Percentiles rank a stretch among this genome's conserved stretches.
Evolutionary conservation across 257 asterid species (phyloP).

Genomic region (Parsonsia alboflavescens): DNA sequence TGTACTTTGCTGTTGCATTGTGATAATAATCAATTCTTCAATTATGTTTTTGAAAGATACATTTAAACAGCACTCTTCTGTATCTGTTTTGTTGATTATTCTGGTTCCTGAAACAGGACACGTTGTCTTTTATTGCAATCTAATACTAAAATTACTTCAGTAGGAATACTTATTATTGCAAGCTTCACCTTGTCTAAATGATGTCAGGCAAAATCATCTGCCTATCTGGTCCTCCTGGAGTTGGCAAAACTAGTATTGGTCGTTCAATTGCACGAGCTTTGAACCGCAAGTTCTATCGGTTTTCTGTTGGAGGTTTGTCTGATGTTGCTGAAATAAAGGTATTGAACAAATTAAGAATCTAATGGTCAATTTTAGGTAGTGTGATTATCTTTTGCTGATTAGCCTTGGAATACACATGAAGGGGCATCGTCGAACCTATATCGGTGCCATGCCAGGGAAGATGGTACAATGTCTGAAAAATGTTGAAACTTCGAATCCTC

Average conservation of each 20-base stretch:
- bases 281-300: slow-evolving; percentile 96
- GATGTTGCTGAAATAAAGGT: slow-evolving; percentile 99
- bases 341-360: slow-evolving; percentile 10
- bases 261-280: slow-evolving; percentile 98
- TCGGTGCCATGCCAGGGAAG: slow-evolving; percentile 99
- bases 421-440: slow-evolving; percentile 99
- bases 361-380: neutral
- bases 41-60: neutral
- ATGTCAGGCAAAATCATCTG: slow-evolving; percentile 87
- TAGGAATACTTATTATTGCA: slow-evolving; percentile 10
- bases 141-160: neutral
- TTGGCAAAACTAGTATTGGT: slow-evolving; percentile 97
- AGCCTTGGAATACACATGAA: slow-evolving; percentile 28
- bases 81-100: neutral
- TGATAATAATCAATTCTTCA: neutral
- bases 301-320: slow-evolving; percentile 98
- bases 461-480: slow-evolving; percentile 94
- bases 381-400: slow-evolving; percentile 9
- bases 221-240: slow-evolving; percentile 99
- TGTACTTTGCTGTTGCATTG: neutral
- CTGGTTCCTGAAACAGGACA: neutral
- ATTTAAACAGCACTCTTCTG: neutral
- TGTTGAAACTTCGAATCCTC: slow-evolving; percentile 98
- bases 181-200: slow-evolving; percentile 10
- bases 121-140: neutral